Evolutionary conservation across 257 asterid genomes (phyloP).

Genomic region (Gentiana straminea): DNA sequence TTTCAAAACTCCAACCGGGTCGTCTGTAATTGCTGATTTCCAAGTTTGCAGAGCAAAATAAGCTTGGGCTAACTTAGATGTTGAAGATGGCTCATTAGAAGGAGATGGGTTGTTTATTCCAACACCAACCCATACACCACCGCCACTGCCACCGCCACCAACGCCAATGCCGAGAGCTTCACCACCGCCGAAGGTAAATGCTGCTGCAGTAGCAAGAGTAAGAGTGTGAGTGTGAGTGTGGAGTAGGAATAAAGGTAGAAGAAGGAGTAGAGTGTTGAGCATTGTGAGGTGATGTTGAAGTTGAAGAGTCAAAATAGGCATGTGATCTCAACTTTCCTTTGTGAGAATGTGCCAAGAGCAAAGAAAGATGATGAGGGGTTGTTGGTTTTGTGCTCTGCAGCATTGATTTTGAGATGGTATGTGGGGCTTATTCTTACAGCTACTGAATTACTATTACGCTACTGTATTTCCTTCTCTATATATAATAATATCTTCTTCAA

Average conservation of each 20-base stretch:
- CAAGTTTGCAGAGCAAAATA: conserved; percentile 79
- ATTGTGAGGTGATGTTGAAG: conserved; percentile 13
- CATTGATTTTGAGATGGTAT: conserved; percentile 34
- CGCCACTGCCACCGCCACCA: conserved; percentile 15
- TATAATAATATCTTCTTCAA: too few species aligned
- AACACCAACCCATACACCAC: conserved; percentile 16
- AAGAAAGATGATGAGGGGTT: conserved; percentile 16
- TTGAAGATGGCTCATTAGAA: conserved; percentile 6
- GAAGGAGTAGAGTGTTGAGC: conserved; percentile 19
- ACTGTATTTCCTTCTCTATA: too few species aligned
- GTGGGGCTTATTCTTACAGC: conserved; percentile 12
- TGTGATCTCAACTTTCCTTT: conserved; percentile 18
- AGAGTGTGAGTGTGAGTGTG: conserved; percentile 1
- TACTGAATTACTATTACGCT: too few species aligned
- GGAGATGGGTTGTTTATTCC: conserved; percentile 21
- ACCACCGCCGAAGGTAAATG: conserved; percentile 33
- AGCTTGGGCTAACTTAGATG: conserved; percentile 22
- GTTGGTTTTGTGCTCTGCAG: conserved; percentile 5
- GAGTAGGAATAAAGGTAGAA: conserved; percentile 13
- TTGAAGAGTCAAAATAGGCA: conserved; percentile 8
- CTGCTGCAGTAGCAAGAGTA: conserved; percentile 18
- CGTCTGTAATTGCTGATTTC: conserved; percentile 71
- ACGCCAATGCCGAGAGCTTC: conserved; percentile 31
- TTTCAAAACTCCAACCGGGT: conserved; percentile 38
- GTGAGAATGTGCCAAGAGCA: conserved; percentile 19